Base-by-base conservation (phyloP, 2,329 filamentous ascomycete species). In the Verticillium albo-atrum region DNA sequence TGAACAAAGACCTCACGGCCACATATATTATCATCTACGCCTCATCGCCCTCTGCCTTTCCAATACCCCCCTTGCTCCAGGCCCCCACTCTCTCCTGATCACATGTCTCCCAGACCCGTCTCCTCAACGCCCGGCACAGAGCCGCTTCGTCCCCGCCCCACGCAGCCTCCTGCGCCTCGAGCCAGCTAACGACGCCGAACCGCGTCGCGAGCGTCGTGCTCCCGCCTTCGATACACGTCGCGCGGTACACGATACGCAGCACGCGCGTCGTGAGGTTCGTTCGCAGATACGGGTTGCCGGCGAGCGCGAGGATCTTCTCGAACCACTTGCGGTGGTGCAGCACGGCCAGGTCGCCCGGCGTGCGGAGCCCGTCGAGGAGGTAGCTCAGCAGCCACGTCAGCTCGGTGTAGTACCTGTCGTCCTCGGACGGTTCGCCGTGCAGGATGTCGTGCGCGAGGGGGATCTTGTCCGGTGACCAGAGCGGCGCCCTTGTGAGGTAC, bases 141-240 rank as follows among this genome's bases (percentile, higher is more conserved):
- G 77, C 75, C 0, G 72, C 74, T 64, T 84, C 82, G 17, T 81
- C 78, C 52, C 60, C 55, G 30, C 59, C 52, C 7, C 50, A 52
- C 2, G 65, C 72, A 4, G 79, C 80, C 35, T 82, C 71, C 66
- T 86, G 84, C 61, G 83, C 82, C 60, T 88, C 82, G 9, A 94
- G 78, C 92, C 92, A 96, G 64, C 83, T 88, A 57, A 94, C 71
- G 23, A 90, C 77, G 17, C 90, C 91, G 51, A 89, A 87, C 59
- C 92, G 80, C 1, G 92, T 96, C 37, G 92, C 82, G 53, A 96
- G 78, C n/a, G 89, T 94, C 4, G 88, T 90, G 71, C 89, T 91
- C 1, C 90, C 92, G 1, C 84, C 87, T 30, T 87, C 82, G 32
- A 93, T 83, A 53, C 81, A 82, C 0, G 86, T 87, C 3, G 88